These are phyloP conservation scores for Cytospora chrysosperma DNA, from an alignment of 2,329 filamentous ascomycete species.

Conservation along the genomic window DNA sequence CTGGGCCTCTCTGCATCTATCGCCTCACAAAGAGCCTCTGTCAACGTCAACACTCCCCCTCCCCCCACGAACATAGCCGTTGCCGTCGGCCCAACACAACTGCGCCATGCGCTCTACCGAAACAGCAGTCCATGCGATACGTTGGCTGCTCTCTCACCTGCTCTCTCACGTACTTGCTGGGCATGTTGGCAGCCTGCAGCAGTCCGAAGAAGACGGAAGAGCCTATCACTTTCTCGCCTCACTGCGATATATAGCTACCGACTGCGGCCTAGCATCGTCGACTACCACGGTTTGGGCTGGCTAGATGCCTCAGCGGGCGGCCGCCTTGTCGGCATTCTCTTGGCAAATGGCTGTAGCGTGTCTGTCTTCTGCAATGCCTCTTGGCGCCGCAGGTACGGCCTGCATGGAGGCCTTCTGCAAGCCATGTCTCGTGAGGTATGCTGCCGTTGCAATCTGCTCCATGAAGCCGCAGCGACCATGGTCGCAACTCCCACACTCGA, in stretches of 20 bases:
- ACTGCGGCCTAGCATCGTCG: not conserved
- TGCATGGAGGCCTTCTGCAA: not conserved
- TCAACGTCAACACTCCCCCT: too few relatives aligned
- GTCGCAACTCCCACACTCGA: not conserved
- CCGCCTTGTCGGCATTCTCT: not conserved
- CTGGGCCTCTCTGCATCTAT: not conserved
- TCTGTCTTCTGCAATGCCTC: not conserved
- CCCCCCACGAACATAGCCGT: not conserved
- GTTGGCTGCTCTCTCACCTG: not conserved
- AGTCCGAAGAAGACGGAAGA: not conserved
- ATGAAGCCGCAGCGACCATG: not conserved
- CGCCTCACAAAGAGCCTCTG: not conserved
- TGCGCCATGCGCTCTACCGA: slow-evolving; percentile 9
- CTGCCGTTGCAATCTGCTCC: too few relatives aligned
- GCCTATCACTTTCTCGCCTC: not conserved
- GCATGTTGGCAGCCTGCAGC: not conserved
- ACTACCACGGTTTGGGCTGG: not conserved
- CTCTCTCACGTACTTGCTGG: not conserved
- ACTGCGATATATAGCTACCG: not conserved
- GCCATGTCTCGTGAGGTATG: not conserved
- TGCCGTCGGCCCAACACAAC: not conserved
- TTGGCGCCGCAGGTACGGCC: not conserved
- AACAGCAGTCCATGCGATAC: not conserved
- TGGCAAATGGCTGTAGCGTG: not conserved
- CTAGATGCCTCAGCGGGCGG: not conserved